Evolutionary conservation across 176 grass and related monocot genomes (phyloP), one percentile per base, ranked within the genome.

Genomic region (Zoysia japonica): DNA sequence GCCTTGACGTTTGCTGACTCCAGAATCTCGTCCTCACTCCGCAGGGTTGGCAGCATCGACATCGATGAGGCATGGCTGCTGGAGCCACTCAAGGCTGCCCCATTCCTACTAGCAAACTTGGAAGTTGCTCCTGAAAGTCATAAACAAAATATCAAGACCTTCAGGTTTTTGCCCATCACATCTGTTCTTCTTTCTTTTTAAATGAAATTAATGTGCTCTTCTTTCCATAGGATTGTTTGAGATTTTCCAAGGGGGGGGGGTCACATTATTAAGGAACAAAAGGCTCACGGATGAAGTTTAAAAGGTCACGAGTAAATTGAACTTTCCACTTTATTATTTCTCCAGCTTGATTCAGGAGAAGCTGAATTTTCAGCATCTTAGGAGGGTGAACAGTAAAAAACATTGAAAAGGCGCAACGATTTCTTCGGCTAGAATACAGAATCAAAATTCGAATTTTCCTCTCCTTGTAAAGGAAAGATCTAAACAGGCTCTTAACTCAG

Each of bases 11-110:
- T 93, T 1, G 85, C 78, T 8, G 87, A 85, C 78, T 93, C 84
- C 63, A 93, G 82, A 39, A 93, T 93, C 68, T 93, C 91, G 2
- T 80, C 87, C 82, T 93, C 87, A 0, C 85, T 93, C 10, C 85
- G 84, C 1, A 78, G 91, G 2, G 88, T 90, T 59, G 63, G 80
- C 16, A 85, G 84, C 72, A 87, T 82, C 1, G 84, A 84, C 1
- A 63, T 55, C 3, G 66, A 67, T 0, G 87, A 93, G 16, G 72
- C 78, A 65, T 65, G 80, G 76, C 90, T 92, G 70, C 74, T 85
- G 50, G 64, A 90, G 76, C 60, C 79, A 67, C 91, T 89, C 37
- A 84, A 68, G 12, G 67, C 65, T 4, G 20, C 75, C 19, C 82
- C 67, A 2, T 82, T 89, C 72, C 68, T 84, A 9, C 87, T 72